Evolutionary conservation across 1,284 basidiomycete genomes (phyloP).

Genomic region (Hypsizygus ulmarius): DNA sequence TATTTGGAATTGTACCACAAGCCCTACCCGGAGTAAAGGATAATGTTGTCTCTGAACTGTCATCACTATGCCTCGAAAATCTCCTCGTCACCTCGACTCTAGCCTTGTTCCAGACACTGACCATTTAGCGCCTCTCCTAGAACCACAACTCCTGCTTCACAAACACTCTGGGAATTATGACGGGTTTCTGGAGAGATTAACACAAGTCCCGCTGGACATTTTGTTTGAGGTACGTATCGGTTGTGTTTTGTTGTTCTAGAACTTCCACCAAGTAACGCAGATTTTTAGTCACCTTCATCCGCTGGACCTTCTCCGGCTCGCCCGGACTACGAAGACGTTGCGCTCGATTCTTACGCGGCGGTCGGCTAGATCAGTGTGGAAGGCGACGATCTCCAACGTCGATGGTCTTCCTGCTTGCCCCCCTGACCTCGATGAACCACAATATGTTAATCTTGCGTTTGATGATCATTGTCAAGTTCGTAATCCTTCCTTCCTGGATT

Average conservation of each 20-base stretch:
- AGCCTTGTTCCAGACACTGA: background rate
- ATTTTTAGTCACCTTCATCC: conserved; percentile 36
- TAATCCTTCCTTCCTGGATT: background rate
- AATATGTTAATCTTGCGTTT: conserved; percentile 38
- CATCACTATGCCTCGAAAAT: background rate
- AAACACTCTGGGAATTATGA: background rate
- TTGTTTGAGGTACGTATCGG: conserved; percentile 16
- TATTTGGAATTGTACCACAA: background rate
- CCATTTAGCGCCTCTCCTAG: background rate
- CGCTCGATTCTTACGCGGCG: conserved; percentile 19
- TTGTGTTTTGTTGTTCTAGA: background rate
- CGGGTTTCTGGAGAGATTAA: conserved; percentile 9
- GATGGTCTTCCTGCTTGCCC: conserved; percentile 36
- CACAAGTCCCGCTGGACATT: conserved; percentile 17
- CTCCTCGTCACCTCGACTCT: background rate
- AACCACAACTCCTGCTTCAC: too few species aligned
- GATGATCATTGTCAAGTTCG: conserved; percentile 38
- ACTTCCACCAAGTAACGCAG: conserved; percentile 19
- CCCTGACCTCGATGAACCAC: conserved; percentile 34
- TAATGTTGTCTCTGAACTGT: background rate
- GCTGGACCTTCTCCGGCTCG: conserved; percentile 30
- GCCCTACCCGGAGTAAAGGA: conserved; percentile 1
- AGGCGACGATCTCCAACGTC: conserved; percentile 32
- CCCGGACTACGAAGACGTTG: conserved; percentile 20
- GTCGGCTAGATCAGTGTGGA: conserved; percentile 34